A percentile compares a stretch with the other conserved stretches of the same genome.
Evolutionary conservation across 1,139 yeast genomes (phyloP).

Genomic region (Meyerozyma smithsonii): DNA sequence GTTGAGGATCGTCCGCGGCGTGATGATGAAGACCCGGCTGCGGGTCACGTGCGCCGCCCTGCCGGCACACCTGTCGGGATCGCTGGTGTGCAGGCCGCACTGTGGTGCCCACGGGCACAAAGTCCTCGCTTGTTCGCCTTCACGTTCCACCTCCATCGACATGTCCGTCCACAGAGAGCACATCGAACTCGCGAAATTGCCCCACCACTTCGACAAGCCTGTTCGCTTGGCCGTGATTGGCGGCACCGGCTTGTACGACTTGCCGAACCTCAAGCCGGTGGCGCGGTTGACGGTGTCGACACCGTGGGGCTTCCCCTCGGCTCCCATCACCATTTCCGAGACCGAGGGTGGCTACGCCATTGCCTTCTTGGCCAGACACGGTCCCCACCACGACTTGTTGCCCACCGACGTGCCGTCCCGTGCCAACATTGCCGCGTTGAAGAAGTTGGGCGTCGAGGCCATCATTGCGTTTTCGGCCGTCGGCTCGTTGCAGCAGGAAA

Average conservation of each 20-base stretch:
- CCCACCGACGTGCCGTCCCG: slow-evolving; percentile 91
- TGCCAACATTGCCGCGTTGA: slow-evolving; percentile 95
- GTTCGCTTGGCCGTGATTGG: slow-evolving; percentile 88
- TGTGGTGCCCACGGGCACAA: too few species aligned
- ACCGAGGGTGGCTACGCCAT: slow-evolving; percentile 76
- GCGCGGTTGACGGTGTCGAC: slow-evolving; percentile 78
- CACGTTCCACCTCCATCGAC: too few species aligned
- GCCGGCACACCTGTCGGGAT: too few species aligned
- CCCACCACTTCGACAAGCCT: slow-evolving; percentile 34
- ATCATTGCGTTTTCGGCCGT: slow-evolving; percentile 94
- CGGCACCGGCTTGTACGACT: slow-evolving; percentile 94
- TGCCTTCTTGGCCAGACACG: slow-evolving; percentile 95
- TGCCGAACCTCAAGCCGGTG: slow-evolving; percentile 78
- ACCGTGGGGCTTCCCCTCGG: slow-evolving; percentile 97
- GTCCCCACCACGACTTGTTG: slow-evolving; percentile 78
- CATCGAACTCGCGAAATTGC: slow-evolving; percentile 23
- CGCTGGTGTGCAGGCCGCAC: neutral
- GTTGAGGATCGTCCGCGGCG: neutral
- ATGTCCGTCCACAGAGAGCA: slow-evolving; percentile 40
- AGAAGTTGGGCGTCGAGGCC: slow-evolving; percentile 78
- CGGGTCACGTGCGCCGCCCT: neutral
- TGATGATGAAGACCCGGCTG: neutral
- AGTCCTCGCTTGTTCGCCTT: too few species aligned
- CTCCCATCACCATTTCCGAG: slow-evolving; percentile 84
- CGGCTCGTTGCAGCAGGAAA: slow-evolving; percentile 86